Conservation (phyloP, 108 stramenopile genomes). For the Pseudonitzschia pungens region DNA sequence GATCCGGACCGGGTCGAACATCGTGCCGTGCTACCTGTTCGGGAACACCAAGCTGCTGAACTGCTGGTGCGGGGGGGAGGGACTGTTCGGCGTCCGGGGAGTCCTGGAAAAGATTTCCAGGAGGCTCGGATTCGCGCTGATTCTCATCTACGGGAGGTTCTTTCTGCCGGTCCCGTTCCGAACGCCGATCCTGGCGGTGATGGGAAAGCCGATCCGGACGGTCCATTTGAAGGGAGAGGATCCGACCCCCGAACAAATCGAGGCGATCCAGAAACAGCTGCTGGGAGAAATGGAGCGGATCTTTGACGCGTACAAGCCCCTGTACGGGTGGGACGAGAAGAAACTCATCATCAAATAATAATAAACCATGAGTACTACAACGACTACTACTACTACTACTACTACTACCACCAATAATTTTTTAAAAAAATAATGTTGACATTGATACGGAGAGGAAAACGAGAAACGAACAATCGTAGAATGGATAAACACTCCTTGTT, state of each 20-base stretch:
- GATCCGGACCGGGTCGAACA: constrained; percentile 53
- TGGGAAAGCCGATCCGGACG: constrained; percentile 44
- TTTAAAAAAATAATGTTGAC: too few relatives aligned
- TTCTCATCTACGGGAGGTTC: constrained; percentile 44
- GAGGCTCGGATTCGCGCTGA: constrained; percentile 43
- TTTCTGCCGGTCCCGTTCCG: constrained; percentile 44
- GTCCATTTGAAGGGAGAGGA: constrained; percentile 39
- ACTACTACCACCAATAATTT: too few relatives aligned
- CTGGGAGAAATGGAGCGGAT: constrained; percentile 36
- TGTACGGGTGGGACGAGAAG: constrained; percentile 46
- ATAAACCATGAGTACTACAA: background rate
- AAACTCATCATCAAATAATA: constrained; percentile 35
- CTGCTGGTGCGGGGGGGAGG: constrained; percentile 40
- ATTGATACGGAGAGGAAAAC: too few relatives aligned
- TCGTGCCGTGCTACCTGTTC: constrained; percentile 59
- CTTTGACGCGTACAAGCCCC: constrained; percentile 41
- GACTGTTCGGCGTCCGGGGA: constrained; percentile 30
- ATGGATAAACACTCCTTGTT: too few relatives aligned
- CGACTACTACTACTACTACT: too few relatives aligned
- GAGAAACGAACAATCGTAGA: too few relatives aligned
- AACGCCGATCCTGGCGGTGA: constrained; percentile 33
- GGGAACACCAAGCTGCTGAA: constrained; percentile 49
- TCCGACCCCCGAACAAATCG: constrained; percentile 41
- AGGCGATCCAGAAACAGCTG: constrained; percentile 23
- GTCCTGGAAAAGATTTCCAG: constrained; percentile 36